Evolutionary conservation across 371 early-diverging fungal species (phyloP), one percentile per base, ranked within the genome.

Genomic region (Mortierella sp.): DNA sequence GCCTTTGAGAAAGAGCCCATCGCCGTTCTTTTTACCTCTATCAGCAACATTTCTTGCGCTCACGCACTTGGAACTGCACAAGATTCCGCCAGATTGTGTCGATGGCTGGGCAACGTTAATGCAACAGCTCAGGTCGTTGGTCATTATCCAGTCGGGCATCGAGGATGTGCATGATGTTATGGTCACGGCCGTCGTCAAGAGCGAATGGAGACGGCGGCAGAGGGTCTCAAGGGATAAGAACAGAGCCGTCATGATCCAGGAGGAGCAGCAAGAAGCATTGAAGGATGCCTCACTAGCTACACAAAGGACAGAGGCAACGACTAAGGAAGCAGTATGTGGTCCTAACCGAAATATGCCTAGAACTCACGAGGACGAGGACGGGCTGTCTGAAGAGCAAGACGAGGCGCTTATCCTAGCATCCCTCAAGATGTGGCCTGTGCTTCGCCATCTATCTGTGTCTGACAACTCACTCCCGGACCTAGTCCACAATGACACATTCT

Each of bases 401-500:
- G 64, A 70, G n/a, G 43, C 57, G 32, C 41, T 19, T 30, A 70
- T 67, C 15, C 51, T 67, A 39, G 44, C 64, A 9, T 73, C 72
- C 4, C 72, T 67, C 5, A 79, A 60, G 56, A 79, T 79, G 71
- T 89, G 88, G 87, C 42, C 79, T 6, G 50, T 64, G 17, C 69
- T 89, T 6, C 79, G 78, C 31, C 84, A 83, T 70, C 69, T 89
- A 3, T 84, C 87, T 9, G 58, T 89, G 31, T 81, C 81, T 17
- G 86, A 90, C 54, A 89, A 91, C 44, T 84, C 85, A 41, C 62
- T 91, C 23, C 70, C 78, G 9, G 81, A 84, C 0, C 80, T 90
- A 7, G 56, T 89, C 17, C 81, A 83, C 7, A 60, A 52, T 2
- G 80, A 84, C 17, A 84, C 88, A 5, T 69, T 86, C 3, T 43